Conservation (phyloP, 805 yeast genomes). For the Candida incommunis region DNA sequence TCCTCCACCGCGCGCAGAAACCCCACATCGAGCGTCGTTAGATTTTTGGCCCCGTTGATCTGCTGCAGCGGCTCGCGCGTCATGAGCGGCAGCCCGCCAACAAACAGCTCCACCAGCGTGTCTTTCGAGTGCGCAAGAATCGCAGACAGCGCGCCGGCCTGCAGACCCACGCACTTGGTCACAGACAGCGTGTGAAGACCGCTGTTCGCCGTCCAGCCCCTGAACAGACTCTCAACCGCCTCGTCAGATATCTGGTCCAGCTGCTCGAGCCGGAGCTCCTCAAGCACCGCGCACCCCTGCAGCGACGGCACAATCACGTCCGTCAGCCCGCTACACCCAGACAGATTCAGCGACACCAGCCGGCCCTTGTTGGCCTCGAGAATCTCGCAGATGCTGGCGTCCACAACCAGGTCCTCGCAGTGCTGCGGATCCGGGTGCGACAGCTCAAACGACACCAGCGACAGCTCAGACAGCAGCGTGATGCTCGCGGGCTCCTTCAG, state of each 20-base stretch:
- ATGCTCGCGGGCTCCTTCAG: constrained; percentile 41
- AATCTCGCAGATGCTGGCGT: constrained; percentile 39
- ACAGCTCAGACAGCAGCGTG: constrained; percentile 39
- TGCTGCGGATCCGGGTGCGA: background rate
- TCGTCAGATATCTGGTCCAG: constrained; percentile 57
- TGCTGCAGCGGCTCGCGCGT: constrained; percentile 24
- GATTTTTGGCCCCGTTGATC: constrained; percentile 33
- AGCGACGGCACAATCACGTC: constrained; percentile 46
- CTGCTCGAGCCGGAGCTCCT: constrained; percentile 40
- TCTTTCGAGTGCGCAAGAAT: constrained; percentile 46
- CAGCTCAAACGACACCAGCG: constrained; percentile 48
- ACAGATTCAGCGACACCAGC: constrained; percentile 42
- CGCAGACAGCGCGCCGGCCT: constrained; percentile 47
- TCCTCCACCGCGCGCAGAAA: constrained; percentile 71
- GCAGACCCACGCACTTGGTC: constrained; percentile 50
- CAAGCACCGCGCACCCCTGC: constrained; percentile 35
- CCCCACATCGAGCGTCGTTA: constrained; percentile 61
- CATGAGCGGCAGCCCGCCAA: constrained; percentile 59
- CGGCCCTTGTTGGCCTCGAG: constrained; percentile 39
- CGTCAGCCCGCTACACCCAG: constrained; percentile 62
- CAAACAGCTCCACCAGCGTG: constrained; percentile 52
- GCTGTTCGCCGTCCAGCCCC: constrained; percentile 32
- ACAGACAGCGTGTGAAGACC: constrained; percentile 50
- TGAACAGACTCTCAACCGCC: constrained; percentile 47
- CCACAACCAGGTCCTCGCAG: constrained; percentile 55